Evolutionary conservation across 2,329 filamentous ascomycete species (phyloP).

Genomic region (Verticillium nonalfalfae): DNA sequence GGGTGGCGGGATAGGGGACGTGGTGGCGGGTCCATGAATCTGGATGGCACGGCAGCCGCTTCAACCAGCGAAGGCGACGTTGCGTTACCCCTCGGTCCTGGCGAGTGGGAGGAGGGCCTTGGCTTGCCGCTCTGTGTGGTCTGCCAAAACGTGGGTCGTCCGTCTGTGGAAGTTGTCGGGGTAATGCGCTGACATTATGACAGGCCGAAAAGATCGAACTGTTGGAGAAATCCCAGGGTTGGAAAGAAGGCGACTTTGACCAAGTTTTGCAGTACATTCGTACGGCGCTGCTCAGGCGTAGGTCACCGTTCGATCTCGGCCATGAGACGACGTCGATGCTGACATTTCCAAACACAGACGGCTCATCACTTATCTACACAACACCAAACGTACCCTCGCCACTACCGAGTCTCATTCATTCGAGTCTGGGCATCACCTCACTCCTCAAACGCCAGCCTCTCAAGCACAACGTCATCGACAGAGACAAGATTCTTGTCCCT

Average conservation of each 20-base stretch:
- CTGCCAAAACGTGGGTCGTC: slow-evolving; percentile 74
- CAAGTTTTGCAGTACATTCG: slow-evolving; percentile 89
- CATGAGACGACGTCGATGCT: slow-evolving; percentile 3
- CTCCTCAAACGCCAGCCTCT: slow-evolving; percentile 71
- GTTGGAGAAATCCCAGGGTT: slow-evolving; percentile 81
- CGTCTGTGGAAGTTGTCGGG: too few species aligned
- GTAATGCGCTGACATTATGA: slow-evolving; percentile 13
- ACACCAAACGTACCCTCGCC: slow-evolving; percentile 70
- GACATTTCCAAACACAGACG: slow-evolving; percentile 51
- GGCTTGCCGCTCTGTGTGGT: slow-evolving; percentile 87
- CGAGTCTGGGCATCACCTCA: slow-evolving; percentile 79
- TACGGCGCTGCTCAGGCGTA: slow-evolving; percentile 81
- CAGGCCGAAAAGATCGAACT: slow-evolving; percentile 85
- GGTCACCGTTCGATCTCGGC: slow-evolving; percentile 22
- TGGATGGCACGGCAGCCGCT: slow-evolving; percentile 55
- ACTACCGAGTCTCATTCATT: slow-evolving; percentile 74
- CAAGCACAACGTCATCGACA: slow-evolving; percentile 86
- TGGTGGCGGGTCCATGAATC: slow-evolving; percentile 52
- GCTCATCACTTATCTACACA: slow-evolving; percentile 80
- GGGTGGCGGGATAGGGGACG: slow-evolving; percentile 72
- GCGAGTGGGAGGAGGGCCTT: slow-evolving; percentile 88
- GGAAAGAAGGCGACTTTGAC: slow-evolving; percentile 96
- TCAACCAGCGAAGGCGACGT: slow-evolving; percentile 59
- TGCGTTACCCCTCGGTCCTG: slow-evolving; percentile 72
- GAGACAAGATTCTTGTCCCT: slow-evolving; percentile 89